A percentile compares a stretch with the other conserved stretches of the same genome.
These are phyloP conservation scores for Globisporangium perplexum DNA, from an alignment of 352 stramenopile genomes.

Conservation along the genomic window DNA sequence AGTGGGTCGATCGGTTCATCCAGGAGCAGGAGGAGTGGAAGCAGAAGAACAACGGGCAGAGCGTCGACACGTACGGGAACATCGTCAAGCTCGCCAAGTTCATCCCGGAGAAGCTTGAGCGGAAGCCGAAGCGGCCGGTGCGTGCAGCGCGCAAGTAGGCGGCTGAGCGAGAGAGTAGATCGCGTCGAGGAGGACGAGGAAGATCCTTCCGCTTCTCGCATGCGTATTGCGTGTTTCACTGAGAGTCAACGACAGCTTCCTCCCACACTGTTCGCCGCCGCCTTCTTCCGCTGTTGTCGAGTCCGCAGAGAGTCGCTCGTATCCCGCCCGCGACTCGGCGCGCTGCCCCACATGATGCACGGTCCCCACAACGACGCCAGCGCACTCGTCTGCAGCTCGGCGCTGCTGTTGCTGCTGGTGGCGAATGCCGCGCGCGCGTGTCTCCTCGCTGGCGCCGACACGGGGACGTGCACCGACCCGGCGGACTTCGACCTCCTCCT, in stretches of 20 bases:
- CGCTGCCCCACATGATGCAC: not conserved
- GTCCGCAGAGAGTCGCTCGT: not conserved
- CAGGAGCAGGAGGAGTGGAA: constrained; percentile 25
- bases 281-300: too few species aligned
- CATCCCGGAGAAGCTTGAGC: constrained; percentile 10
- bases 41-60: constrained; percentile 19
- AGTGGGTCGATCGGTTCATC: constrained; percentile 26
- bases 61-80: constrained; percentile 16
- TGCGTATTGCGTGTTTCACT: not conserved
- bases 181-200: too few species aligned
- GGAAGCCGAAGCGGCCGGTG: constrained; percentile 4
- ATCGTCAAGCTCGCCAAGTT: constrained; percentile 3
- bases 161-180: not conserved
- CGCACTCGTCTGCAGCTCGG: not conserved
- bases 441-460: constrained; percentile 46
- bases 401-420: constrained; percentile 4
- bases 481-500: constrained; percentile 62
- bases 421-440: constrained; percentile 15
- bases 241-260: not conserved
- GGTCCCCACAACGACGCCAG: too few species aligned
- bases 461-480: constrained; percentile 50
- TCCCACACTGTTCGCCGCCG: too few species aligned
- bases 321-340: not conserved
- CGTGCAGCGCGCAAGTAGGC: constrained; percentile 5
- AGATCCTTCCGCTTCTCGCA: not conserved